Evolutionary conservation across 208 protist genomes (phyloP).

Genomic region (Leishmania major): DNA sequence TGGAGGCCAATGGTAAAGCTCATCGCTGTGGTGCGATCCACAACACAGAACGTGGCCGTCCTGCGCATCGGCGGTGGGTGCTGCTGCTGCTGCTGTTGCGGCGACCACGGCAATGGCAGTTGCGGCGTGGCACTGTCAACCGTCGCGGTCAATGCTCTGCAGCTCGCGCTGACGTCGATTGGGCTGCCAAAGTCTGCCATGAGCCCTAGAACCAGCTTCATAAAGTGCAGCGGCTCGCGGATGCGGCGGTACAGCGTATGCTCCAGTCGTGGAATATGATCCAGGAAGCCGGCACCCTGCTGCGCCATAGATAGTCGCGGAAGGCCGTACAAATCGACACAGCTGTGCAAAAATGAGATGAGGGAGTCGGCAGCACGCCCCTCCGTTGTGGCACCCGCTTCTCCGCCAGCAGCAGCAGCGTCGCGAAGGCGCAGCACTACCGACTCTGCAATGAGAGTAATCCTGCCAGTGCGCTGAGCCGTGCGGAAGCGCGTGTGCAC

Average conservation of each 20-base stretch:
- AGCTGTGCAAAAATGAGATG: slow-evolving; percentile 39
- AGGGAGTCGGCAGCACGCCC: not conserved
- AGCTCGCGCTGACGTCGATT: slow-evolving; percentile 32
- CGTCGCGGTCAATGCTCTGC: not conserved
- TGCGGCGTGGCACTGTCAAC: not conserved
- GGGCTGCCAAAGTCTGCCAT: slow-evolving; percentile 41
- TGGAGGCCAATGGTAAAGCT: slow-evolving; percentile 53
- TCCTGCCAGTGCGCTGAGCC: not conserved
- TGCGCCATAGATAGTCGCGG: slow-evolving; percentile 29
- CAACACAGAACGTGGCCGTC: slow-evolving; percentile 42
- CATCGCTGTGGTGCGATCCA: slow-evolving; percentile 35
- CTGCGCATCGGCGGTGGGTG: slow-evolving; percentile 3
- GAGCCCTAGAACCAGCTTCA: slow-evolving; percentile 38
- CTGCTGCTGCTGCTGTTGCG: not conserved
- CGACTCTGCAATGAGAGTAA: slow-evolving; percentile 29
- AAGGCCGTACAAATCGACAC: slow-evolving; percentile 30
- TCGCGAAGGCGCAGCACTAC: slow-evolving; percentile 34
- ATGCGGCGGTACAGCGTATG: slow-evolving; percentile 27
- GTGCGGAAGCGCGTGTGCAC: slow-evolving; percentile 27
- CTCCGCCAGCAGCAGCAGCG: not conserved
- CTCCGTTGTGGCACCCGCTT: not conserved
- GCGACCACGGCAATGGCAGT: not conserved
- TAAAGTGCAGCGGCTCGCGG: slow-evolving; percentile 51
- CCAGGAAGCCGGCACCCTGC: slow-evolving; percentile 23
- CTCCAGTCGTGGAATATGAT: slow-evolving; percentile 56